phyloP scores from a whole-genome alignment of 306 rosid genomes.

The Malus domestica region ASM211411v1 NC_041795.1:5793501-5794000 shows the following conservation, averaged over 20 bases:
- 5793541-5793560: slow-evolving; percentile 63
- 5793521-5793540: slow-evolving; percentile 74
- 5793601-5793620: slow-evolving; percentile 53
- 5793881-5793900: slow-evolving; percentile 92
- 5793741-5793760: slow-evolving; percentile 70
- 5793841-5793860: slow-evolving; percentile 53
- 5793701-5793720: slow-evolving; percentile 87
- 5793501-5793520: slow-evolving; percentile 81
- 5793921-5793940: slow-evolving; percentile 58
- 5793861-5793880: slow-evolving; percentile 60
- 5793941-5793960: neutral
- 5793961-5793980: neutral
- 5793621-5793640: slow-evolving; percentile 69
- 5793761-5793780: slow-evolving; percentile 53
- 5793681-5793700: slow-evolving; percentile 78
- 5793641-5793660: slow-evolving; percentile 60
- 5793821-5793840: slow-evolving; percentile 84
- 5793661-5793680: slow-evolving; percentile 48
- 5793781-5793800: slow-evolving; percentile 55
- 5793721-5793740: slow-evolving; percentile 71
- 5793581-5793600: slow-evolving; percentile 60
- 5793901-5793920: slow-evolving; percentile 64
- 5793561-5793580: slow-evolving; percentile 83
- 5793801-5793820: slow-evolving; percentile 37
- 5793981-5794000: neutral